Evolutionary conservation across 345 rosid species (phyloP).

Genomic region (Hevea brasiliensis): DNA sequence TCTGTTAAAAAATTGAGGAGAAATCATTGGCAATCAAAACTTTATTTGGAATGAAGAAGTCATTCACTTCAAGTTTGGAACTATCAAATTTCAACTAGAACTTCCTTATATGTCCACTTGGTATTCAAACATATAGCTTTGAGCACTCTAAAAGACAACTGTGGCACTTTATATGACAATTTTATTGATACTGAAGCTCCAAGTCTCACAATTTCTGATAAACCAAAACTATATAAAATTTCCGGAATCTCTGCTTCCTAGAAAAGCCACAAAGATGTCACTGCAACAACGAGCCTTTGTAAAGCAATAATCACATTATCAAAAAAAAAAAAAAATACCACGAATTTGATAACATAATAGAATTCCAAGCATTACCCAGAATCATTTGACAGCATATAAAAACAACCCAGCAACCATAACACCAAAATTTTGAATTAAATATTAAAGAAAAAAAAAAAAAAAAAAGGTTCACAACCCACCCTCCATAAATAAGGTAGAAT

Average conservation of each 20-base stretch:
- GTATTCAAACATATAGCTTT: not conserved
- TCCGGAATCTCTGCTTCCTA: not conserved
- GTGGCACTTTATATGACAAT: not conserved
- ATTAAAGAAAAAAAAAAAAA: not conserved
- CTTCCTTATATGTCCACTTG: not conserved
- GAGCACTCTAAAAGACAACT: not conserved
- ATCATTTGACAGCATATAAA: not conserved
- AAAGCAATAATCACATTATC: not conserved
- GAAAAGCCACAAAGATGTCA: not conserved
- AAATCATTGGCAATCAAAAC: not conserved
- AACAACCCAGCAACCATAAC: not conserved
- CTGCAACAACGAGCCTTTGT: not conserved
- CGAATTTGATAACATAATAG: not conserved
- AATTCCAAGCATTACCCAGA: conserved; percentile 3
- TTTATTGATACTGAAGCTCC: conserved; percentile 1
- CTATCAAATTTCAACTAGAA: not conserved
- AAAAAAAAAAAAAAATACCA: not conserved
- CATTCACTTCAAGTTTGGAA: not conserved
- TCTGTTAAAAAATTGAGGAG: not conserved
- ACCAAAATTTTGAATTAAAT: not conserved
- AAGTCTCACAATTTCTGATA: not conserved
- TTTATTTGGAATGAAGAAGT: not conserved
- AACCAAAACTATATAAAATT: conserved; percentile 1
- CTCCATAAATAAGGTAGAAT: not conserved
- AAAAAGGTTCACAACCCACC: not conserved